Base-by-base conservation (phyloP, 2,329 filamentous ascomycete species). In the Alternaria gaisen region DNA sequence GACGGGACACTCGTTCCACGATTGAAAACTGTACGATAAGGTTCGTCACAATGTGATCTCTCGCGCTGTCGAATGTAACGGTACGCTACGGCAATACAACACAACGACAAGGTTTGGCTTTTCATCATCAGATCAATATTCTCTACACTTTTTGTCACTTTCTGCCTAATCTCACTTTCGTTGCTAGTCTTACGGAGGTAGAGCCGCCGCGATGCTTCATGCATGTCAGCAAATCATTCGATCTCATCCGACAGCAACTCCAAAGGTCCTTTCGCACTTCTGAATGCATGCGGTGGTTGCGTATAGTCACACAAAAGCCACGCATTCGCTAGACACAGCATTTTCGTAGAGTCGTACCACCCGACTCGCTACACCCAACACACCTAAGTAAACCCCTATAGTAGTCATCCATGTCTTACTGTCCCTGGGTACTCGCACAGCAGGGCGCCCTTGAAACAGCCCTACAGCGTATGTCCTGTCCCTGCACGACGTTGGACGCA, bases 281-380 rank as follows among this genome's bases (percentile, higher is more conserved):
- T 32, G 51, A 22, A 18, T 36, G 14, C 10, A 36, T 24, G 30
- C 14, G 5, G 20, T 38, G 34, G 20, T 61, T n/a, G 64, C 55
- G 60, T 66, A 61, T 63, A 60, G 61, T 67, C 63, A 62, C 53
- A 58, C 59, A 64, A 64, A 56, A 65, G 54, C 59, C 64, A 70
- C 58, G 63, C 69, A 66, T 62, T 53, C 51, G 30, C 34, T 44
- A 51, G 53, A 38, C 32, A 54, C 50, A n/a, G 38, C 53, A 53
- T 42, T 53, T 20, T 58, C 28, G 12, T 24, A 44, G 9, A 11
- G 18, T 42, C 34, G 46, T 32, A 46, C 42, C 42, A 44, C 42
- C 32, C 26, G 32, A n/a, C 46, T 48, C 46, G 46, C 44, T 48
- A 48, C 44, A 22, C 41, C 34, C 47, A 50, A 52, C 16, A 43